Evolutionary conservation across 192 early-diverging fungal genomes (phyloP), one percentile per base, ranked within the genome.

Genomic region (Cetraspora pellucida): DNA sequence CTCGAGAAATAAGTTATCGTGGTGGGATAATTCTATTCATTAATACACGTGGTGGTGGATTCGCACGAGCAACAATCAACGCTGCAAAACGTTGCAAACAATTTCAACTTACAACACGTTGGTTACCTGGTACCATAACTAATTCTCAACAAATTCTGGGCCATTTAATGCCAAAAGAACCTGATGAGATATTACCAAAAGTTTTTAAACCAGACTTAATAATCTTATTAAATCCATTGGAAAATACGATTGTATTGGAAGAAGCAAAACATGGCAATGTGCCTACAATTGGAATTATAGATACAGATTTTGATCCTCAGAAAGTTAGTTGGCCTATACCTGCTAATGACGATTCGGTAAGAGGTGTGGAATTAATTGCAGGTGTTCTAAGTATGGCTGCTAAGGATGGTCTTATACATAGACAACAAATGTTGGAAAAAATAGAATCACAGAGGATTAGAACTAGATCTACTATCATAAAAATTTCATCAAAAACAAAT

Each of bases 311-410:
- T 79, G 91, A 97, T 80, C 95, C 97, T 44, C 83, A 87, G 16
- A 75, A 77, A 10, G 95, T 97, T 43, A 91, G 93, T 2, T 98
- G 97, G 81, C 92, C 95, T 19, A 94, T 98, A 47, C 95, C 97
- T 1, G 96, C 92, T 63, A 98, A 98, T 81, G 97, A 98, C 77
- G 96, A 98, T 79, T 91, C 93, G 7, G 76, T 93, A 27, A 81
- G 87, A 14, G 90, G 89, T 49, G 87, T 98, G 11, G 89, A 91
- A 65, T 80, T 97, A 37, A 85, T 98, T 8, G 93, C 95, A 16
- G 90, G 89, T n/a, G 89, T 96, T 1, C 73, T 98, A 27, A 89
- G 92, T 9, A 81, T 85, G 50, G 94, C 92, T 45, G 88, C 88
- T 30, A 83, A 80, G 78, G 90, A 93, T 75, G 91, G 96, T 11